Base-by-base conservation (phyloP, 495 filamentous ascomycete genomes). In the Glarea lozoyensis region DNA sequence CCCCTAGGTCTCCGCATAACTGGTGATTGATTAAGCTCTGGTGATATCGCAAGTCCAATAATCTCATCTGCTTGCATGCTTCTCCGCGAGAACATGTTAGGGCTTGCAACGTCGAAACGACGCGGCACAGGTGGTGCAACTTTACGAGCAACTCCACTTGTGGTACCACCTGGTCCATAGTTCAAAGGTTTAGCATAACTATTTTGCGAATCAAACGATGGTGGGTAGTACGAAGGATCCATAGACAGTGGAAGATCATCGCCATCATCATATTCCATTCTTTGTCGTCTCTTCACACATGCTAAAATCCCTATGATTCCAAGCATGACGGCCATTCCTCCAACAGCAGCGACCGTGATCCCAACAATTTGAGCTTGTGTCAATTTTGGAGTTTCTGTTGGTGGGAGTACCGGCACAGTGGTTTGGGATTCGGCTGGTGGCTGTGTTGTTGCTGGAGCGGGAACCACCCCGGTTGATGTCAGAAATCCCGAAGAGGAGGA, bases 11-110 rank as follows among this genome's bases (percentile, higher is more conserved):
- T 39, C 37, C 23, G 27, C 20, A 9, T 19, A 23, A n/a, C 42
- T 20, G 16, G 35, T 11, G 10, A 11, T n/a, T n/a, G n/a, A 37
- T 42, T 46, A 31, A 40, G 56, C 33, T 56, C 52, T 24, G 62
- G 60, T 13, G 64, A 57, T 40, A 71, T 59, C 4, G 68, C 68
- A 11, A 73, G 43, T 17, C 68, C 69, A 42, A 72, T 61, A 5
- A 50, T 54, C 24, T 35, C 6, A 19, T 63, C 49, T 3, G 53
- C 53, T 42, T 39, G 45, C 22, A 59, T 46, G 37, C 45, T 58
- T 37, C 58, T 49, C 9, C 50, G 46, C 16, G 55, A 54, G 42
- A 58, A 50, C 52, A 49, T 46, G 3, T 52, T 50, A 11, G 56
- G 58, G 24, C 45, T 50, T 4, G 36, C 39, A 22, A 43, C 53